These are phyloP conservation scores for Linum usitatissimum DNA, from an alignment of 345 rosid species.

Conservation along the genomic window DNA sequence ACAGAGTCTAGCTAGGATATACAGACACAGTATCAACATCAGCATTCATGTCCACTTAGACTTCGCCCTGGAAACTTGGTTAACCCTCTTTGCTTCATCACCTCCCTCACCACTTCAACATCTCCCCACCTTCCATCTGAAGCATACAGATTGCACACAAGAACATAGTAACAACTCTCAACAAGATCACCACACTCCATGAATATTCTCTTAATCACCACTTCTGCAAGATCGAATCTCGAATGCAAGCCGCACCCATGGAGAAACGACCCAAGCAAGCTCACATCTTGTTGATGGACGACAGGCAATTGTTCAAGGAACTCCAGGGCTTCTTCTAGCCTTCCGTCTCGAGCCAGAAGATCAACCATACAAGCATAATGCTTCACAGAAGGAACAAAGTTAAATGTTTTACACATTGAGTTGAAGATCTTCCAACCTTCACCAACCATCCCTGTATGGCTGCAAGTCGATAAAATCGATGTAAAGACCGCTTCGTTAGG, in stretches of 20 bases:
- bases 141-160: conserved; percentile 66
- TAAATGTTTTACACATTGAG: conserved; percentile 52
- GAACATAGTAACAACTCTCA: conserved; percentile 64
- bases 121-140: conserved; percentile 74
- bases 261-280: conserved; percentile 66
- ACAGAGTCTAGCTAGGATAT: too few relatives aligned
- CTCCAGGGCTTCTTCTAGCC: conserved; percentile 68
- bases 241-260: conserved; percentile 83
- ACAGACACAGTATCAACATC: neutral
- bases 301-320: conserved; percentile 61
- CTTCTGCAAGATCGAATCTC: conserved; percentile 74
- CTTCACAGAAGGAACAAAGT: conserved; percentile 54
- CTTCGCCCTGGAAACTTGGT: conserved; percentile 51
- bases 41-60: conserved; percentile 34
- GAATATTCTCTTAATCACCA: conserved; percentile 49
- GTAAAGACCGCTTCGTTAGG: conserved; percentile 23
- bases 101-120: conserved; percentile 47
- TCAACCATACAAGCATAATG: conserved; percentile 77
- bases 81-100: conserved; percentile 61
- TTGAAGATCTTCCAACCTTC: conserved; percentile 64
- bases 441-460: conserved; percentile 61
- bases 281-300: conserved; percentile 32
- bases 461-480: conserved; percentile 19
- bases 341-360: conserved; percentile 79
- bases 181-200: conserved; percentile 38